Evolutionary conservation across 371 early-diverging fungal species (phyloP).

Genomic region (Rhizopus stolonifer): DNA sequence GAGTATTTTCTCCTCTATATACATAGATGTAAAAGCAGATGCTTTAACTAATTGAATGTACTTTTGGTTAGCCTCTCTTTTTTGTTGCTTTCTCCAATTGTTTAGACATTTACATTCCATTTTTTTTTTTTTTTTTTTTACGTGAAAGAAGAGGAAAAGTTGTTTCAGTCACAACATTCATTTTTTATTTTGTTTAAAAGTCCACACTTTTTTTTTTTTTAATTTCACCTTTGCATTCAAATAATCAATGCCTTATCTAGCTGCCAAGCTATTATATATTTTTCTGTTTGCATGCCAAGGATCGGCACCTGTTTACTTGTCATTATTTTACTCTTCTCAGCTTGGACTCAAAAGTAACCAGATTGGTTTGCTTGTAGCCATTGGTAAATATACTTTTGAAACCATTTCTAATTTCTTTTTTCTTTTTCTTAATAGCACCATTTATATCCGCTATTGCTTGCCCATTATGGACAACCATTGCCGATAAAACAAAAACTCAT

Average conservation of each 20-base stretch:
- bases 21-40: too few species aligned
- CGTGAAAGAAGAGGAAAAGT: background rate
- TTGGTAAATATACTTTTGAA: constrained; percentile 30
- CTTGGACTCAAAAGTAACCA: constrained; percentile 51
- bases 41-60: too few species aligned
- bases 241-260: constrained; percentile 47
- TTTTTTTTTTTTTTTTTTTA: too few species aligned
- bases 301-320: constrained; percentile 50
- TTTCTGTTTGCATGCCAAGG: constrained; percentile 57
- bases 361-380: constrained; percentile 51
- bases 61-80: too few species aligned
- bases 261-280: constrained; percentile 50
- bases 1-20: too few species aligned
- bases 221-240: constrained; percentile 12
- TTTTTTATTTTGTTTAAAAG: background rate
- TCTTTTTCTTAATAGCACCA: constrained; percentile 30
- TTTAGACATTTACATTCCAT: too few species aligned
- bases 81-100: too few species aligned
- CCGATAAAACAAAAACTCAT: constrained; percentile 52
- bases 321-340: constrained; percentile 47
- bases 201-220: background rate
- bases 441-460: constrained; percentile 56
- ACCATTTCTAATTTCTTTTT: background rate
- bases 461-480: constrained; percentile 52
- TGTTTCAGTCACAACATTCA: background rate